phyloP scores from a whole-genome alignment of 2,329 filamentous ascomycete genomes.

The Colletotrichum higginsianum region DNA sequence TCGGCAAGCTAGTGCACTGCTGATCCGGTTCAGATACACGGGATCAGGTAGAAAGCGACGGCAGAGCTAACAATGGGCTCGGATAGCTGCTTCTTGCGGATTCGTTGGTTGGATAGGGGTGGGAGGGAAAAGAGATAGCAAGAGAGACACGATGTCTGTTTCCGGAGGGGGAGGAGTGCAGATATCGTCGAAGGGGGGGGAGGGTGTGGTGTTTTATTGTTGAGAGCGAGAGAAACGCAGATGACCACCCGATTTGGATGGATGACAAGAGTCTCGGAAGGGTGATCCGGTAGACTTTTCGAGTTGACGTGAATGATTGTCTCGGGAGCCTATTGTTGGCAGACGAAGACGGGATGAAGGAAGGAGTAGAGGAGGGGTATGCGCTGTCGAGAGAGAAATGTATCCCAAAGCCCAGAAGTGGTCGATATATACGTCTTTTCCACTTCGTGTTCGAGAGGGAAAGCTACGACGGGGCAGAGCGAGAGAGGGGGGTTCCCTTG shows the following conservation, averaged over 20 bases:
- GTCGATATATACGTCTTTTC: constrained; percentile 36
- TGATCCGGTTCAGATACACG: constrained; percentile 42
- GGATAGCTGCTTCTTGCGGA: constrained; percentile 34
- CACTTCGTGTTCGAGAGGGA: not conserved
- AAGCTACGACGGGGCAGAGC: constrained; percentile 25
- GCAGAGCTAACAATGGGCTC: constrained; percentile 40
- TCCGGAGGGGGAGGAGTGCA: constrained; percentile 39
- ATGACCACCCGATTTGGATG: constrained; percentile 13
- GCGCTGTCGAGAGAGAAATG: not conserved
- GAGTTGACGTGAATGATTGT: constrained; percentile 18
- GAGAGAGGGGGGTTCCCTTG: constrained; percentile 37
- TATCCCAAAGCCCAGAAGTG: constrained; percentile 27
- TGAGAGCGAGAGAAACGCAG: not conserved
- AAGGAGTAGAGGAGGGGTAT: constrained; percentile 11
- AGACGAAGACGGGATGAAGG: constrained; percentile 36
- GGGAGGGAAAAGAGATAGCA: constrained; percentile 10
- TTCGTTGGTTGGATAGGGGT: constrained; percentile 20
- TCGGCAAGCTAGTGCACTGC: constrained; percentile 39
- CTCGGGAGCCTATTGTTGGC: constrained; percentile 31
- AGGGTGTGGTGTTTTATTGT: constrained; percentile 26
- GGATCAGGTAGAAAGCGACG: constrained; percentile 37
- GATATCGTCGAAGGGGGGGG: constrained; percentile 25
- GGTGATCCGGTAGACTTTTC: constrained; percentile 30
- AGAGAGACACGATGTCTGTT: constrained; percentile 31
- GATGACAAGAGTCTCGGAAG: constrained; percentile 39